Evolutionary conservation across 1,139 yeast genomes (phyloP).

Genomic region (Entelexis paramagnoliae): DNA sequence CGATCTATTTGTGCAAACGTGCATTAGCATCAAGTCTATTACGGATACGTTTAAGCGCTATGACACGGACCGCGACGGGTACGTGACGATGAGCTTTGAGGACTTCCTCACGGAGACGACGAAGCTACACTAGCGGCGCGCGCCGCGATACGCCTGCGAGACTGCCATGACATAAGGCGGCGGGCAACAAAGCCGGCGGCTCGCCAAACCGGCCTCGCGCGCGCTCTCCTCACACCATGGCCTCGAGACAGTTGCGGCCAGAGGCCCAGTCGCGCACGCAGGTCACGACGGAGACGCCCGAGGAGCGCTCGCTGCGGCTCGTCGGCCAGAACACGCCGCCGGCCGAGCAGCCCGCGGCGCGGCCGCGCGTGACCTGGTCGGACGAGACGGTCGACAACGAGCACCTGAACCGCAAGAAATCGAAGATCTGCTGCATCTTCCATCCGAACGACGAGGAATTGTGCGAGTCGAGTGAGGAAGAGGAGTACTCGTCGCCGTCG

Average conservation of each 20-base stretch:
- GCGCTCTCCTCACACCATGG: not conserved
- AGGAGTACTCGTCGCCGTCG: constrained; percentile 37
- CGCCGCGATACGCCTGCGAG: not conserved
- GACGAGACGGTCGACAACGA: constrained; percentile 86
- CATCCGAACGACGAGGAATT: constrained; percentile 64
- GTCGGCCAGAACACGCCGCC: not conserved
- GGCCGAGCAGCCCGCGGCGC: not conserved
- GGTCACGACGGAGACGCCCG: not conserved
- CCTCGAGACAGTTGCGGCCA: not conserved
- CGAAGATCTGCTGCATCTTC: constrained; percentile 91
- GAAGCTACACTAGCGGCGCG: constrained; percentile 25
- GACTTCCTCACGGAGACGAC: constrained; percentile 61
- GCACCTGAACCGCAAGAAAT: constrained; percentile 71
- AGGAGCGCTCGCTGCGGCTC: constrained; percentile 4
- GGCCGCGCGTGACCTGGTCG: constrained; percentile 58
- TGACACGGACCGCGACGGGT: constrained; percentile 66
- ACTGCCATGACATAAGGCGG: not conserved
- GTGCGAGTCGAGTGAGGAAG: constrained; percentile 44
- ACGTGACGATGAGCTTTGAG: constrained; percentile 66
- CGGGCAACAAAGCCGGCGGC: not conserved
- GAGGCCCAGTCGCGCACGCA: not conserved
- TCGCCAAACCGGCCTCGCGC: no score
- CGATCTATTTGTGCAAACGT: constrained; percentile 71
- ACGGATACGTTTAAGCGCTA: constrained; percentile 72
- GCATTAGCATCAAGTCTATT: constrained; percentile 64